These are phyloP conservation scores for Plasmodium cynomolgi DNA, from an alignment of 169 alveolate genomes.

Conservation along the genomic window DNA sequence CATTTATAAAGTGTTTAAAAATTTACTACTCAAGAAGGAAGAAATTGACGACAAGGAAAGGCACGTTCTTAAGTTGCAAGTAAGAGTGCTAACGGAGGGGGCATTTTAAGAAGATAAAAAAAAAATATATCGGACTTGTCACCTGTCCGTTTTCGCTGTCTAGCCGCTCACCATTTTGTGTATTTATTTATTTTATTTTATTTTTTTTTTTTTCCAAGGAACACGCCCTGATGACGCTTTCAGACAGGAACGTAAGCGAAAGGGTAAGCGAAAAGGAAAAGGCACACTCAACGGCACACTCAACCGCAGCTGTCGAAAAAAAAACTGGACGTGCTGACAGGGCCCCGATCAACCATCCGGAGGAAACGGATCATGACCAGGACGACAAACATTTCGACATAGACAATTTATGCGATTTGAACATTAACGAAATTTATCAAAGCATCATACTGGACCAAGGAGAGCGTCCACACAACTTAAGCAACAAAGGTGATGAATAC, in stretches of 20 bases:
- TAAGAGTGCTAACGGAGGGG: not conserved
- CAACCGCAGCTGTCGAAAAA: not conserved
- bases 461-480: not conserved
- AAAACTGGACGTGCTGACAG: not conserved
- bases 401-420: slow-evolving; percentile 10
- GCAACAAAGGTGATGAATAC: not conserved
- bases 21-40: slow-evolving; percentile 42
- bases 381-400: not conserved
- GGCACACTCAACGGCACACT: not conserved
- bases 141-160: not conserved
- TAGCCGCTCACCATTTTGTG: not conserved
- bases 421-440: slow-evolving; percentile 35
- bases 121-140: not conserved
- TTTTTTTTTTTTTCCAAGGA: slow-evolving; percentile 29
- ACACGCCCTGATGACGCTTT: slow-evolving; percentile 30
- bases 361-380: not conserved
- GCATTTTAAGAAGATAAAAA: not conserved
- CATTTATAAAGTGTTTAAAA: slow-evolving; percentile 66
- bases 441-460: slow-evolving; percentile 14
- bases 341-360: not conserved
- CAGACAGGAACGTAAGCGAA: slow-evolving; percentile 24
- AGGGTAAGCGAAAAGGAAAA: not conserved
- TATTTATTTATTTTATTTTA: not conserved
- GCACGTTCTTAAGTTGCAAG: slow-evolving; percentile 36
- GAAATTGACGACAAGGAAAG: slow-evolving; percentile 71